Conservation (phyloP, 495 filamentous ascomycete genomes). For the Melanomma pulvis-pyrius region DNA sequence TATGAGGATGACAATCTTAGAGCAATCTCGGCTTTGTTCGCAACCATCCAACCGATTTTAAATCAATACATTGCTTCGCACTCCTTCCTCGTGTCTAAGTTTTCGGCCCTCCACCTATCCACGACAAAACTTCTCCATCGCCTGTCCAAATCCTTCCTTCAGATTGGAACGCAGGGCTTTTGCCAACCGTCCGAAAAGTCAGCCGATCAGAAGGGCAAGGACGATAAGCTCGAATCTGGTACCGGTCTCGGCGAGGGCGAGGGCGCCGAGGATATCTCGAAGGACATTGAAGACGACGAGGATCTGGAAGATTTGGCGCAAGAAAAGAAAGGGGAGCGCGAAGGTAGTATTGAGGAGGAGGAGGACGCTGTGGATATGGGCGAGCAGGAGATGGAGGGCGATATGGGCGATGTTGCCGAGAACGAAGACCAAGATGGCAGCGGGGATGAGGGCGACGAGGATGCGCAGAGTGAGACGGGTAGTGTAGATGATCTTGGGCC, state of each 20-base stretch:
- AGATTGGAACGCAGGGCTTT: slow-evolving; percentile 81
- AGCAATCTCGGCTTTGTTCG: slow-evolving; percentile 52
- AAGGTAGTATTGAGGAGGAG: slow-evolving; percentile 56
- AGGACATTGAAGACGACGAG: slow-evolving; percentile 91
- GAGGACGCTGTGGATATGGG: slow-evolving; percentile 94
- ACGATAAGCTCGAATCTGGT: slow-evolving; percentile 82
- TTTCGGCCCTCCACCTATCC: slow-evolving; percentile 62
- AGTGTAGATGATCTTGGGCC: slow-evolving; percentile 88
- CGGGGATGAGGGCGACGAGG: slow-evolving; percentile 59
- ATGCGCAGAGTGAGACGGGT: slow-evolving; percentile 85
- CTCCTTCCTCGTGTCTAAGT: slow-evolving; percentile 54
- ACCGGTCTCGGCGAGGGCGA: slow-evolving; percentile 96
- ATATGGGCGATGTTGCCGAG: slow-evolving; percentile 66
- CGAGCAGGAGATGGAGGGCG: slow-evolving; percentile 82
- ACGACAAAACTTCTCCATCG: slow-evolving; percentile 73
- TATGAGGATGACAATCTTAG: slow-evolving; percentile 8
- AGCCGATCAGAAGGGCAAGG: slow-evolving; percentile 60
- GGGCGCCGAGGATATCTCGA: slow-evolving; percentile 94
- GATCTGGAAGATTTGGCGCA: slow-evolving; percentile 90
- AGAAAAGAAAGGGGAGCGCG: slow-evolving; percentile 50
- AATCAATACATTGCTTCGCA: slow-evolving; percentile 70
- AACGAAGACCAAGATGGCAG: slow-evolving; percentile 53
- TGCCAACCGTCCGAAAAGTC: slow-evolving; percentile 83
- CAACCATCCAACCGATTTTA: slow-evolving; percentile 71
- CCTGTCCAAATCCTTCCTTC: slow-evolving; percentile 72